Evolutionary conservation across 2,329 filamentous ascomycete genomes (phyloP).

Genomic region (Colletotrichum theobromicola): DNA sequence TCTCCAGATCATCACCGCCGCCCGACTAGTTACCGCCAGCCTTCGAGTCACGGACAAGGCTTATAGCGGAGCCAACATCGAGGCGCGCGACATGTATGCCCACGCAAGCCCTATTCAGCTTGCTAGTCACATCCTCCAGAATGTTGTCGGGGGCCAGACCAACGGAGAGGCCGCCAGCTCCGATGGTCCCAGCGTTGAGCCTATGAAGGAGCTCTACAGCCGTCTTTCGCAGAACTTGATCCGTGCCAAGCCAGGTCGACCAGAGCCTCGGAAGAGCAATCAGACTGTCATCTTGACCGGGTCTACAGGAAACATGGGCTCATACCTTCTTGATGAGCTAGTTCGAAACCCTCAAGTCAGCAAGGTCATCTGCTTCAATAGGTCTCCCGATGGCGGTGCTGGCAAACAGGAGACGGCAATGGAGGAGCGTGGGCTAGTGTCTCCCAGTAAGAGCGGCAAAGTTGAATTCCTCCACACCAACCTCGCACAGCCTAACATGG

Average conservation of each 20-base stretch:
- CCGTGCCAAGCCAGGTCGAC: conserved; percentile 26
- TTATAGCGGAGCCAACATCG: conserved; percentile 35
- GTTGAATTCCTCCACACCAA: conserved; percentile 40
- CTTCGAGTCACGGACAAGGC: conserved; percentile 34
- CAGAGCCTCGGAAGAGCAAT: conserved; percentile 33
- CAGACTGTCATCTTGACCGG: conserved; percentile 24
- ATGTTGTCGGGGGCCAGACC: neutral
- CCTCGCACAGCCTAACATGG: neutral
- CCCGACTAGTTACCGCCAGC: conserved; percentile 37
- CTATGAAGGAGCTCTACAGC: conserved; percentile 36
- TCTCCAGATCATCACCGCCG: conserved; percentile 38
- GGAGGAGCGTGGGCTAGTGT: neutral
- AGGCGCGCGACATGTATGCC: conserved; percentile 43
- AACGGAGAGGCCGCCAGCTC: neutral
- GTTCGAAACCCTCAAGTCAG: conserved; percentile 21
- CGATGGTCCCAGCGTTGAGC: neutral
- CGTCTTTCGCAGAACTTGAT: conserved; percentile 37
- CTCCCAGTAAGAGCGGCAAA: neutral
- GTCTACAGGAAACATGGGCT: conserved; percentile 16
- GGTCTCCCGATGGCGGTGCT: conserved; percentile 6
- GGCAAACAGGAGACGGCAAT: conserved; percentile 11
- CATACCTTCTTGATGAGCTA: conserved; percentile 7
- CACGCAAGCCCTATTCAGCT: conserved; percentile 39
- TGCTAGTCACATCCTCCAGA: conserved; percentile 30
- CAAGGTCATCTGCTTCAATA: conserved; percentile 9